Base-by-base conservation (phyloP, 768 basidiomycete species). In the Trametes punicea region DNA sequence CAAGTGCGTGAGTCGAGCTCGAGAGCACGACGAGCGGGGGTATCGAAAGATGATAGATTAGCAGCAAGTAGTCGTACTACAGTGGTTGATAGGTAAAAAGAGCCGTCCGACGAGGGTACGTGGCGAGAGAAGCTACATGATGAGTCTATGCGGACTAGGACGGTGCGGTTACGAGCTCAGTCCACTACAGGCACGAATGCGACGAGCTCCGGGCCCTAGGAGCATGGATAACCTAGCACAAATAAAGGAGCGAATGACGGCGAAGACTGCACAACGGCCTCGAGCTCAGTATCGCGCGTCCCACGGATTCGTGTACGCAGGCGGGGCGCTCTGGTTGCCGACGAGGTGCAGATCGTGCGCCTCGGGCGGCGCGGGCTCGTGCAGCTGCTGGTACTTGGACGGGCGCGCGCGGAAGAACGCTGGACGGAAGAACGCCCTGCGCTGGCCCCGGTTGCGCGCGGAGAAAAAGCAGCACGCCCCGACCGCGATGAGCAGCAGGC, bases 401-500 rank as follows among this genome's bases (percentile, higher is more conserved):
- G n/a, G n/a, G 39, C 50, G 59, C 42, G 56, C 41, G 55, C 36
- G 53, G 46, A 56, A 57, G 64, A 64, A 57, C 53, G 45, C 36
- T n/a, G n/a, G n/a, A n/a, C n/a, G n/a, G n/a, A 56, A 57, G 64
- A 64, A 57, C 53, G 45, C 36, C 34, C 15, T 39, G 16, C 39
- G 23, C 49, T 30, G 27, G n/a, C 46, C 27, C 39, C 27, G 33
- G 46, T 42, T 31, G 9, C 58, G 42, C 34, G 60, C 36, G 15
- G 51, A 21, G 45, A 39, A 47, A 25, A 34, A 34, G 60, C 60
- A 59, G 56, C 49, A 62, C 45, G 51, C 60, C 34, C 46, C 60
- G 40, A 82, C 61, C 29, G 77, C 50, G 23, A 83, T 67, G 56
- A 83, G 69, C 2, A 77, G 68, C 25, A 90, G 72, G 59, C 81